Base-by-base conservation (phyloP, 2,329 filamentous ascomycete genomes). In the Trichoderma arundinaceum region DNA sequence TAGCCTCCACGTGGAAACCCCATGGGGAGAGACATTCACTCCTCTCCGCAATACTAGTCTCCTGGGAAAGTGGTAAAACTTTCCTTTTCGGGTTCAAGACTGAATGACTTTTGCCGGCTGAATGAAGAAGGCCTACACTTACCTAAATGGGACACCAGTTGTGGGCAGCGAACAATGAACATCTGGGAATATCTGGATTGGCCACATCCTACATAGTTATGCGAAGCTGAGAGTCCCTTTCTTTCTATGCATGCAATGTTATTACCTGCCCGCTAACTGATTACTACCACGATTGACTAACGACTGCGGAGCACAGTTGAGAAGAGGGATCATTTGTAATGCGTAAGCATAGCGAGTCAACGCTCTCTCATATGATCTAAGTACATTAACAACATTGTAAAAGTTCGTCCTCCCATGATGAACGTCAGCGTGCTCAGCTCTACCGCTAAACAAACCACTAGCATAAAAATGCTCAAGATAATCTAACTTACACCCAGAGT, bases 51-150 rank as follows among this genome's bases (percentile, higher is more conserved):
- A 22, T 28, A 33, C 33, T 52, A 52, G 48, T n/a, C n/a, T 52
- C 22, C 6, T n/a, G 28, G 48, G 48, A 15, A 46, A 52, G 48
- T 52, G 48, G 48, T 52, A 52, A 52, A 52, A 52, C 13, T 35
- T 52, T 52, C 48, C 48, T 33, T 52, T 52, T 15, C 33, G 13
- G 48, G 32, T 28, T 0, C 28, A 17, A 33, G 48, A 9, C 22
- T 17, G 48, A 35, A 33, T 13, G 7, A 0, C n/a, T 51, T 44
- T 51, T 51, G 28, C 22, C 48, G 28, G 48, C 28, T 32, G 48
- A 52, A 33, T 33, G 28, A 33, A 17, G 32, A 33, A 52, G n/a
- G 48, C 48, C 48, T 52, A 52, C n/a, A 52, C 28, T 52, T 52
- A 7, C 48, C 48, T 28, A 35, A n/a, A 28, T 52, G 12, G 22